Evolutionary conservation across 1,284 basidiomycete genomes (phyloP), one percentile per base, ranked within the genome.

Genomic region (Naganishia sp.): DNA sequence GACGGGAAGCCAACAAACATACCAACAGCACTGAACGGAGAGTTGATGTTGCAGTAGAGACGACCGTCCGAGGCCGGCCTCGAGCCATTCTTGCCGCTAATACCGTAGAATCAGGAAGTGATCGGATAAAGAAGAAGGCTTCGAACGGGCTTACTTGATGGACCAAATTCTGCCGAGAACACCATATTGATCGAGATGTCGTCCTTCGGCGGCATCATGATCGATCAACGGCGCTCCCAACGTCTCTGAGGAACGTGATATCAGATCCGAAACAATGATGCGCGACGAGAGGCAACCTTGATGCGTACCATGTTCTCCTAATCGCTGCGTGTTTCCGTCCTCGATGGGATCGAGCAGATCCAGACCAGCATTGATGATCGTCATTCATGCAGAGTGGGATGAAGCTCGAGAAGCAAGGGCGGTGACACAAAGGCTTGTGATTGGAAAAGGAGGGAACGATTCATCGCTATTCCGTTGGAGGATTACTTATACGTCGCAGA

Each of bases 221-320:
- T 75, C 77, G 21, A 80, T 60, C 3, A 80, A 31, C 6, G 79
- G 79, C 7, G 79, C 78, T 0, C 77, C 79, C 25, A 68, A n/a
- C 1, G 61, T 45, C 48, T 68, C 66, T 68, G 55, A n/a, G 6
- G 25, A 49, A 6, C 11, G 3, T 31, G 6, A 10, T 15, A 28
- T 36, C 7, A 33, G n/a, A 23, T 2, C 11, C 18, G 4, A 6
- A 6, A 33, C 5, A 0, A 28, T 5, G 3, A 28, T 3, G 3
- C 2, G 28, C n/a, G 25, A 55, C 25, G 45, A n/a, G n/a, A n/a
- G 18, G 18, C 2, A n/a, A 46, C 23, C 7, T 46, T 23, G 10
- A 44, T 16, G 15, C 54, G 42, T 25, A 49, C 33, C 46, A 43
- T 55, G 55, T 49, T 56, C 52, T 7, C 55, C 55, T 2, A 48